Evolutionary conservation across 305 asterid species (phyloP).

Genomic region (Fraxinus dipetala): DNA sequence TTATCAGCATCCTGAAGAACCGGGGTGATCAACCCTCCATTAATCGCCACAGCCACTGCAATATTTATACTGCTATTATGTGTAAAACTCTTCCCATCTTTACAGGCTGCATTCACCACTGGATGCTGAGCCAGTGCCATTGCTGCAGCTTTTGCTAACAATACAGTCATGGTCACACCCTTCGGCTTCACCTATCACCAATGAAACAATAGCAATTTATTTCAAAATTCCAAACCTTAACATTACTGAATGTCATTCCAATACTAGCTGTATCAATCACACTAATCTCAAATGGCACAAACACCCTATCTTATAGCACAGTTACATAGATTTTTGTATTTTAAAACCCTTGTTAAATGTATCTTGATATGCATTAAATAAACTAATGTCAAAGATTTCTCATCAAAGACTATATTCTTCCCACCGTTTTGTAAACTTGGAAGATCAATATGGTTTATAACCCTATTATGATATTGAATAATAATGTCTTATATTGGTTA

Average conservation of each 20-base stretch:
- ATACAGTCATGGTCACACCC: conserved; percentile 94
- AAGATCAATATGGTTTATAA: background rate
- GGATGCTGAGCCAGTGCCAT: conserved; percentile 94
- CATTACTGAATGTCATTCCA: background rate
- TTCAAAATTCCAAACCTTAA: background rate
- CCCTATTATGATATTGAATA: background rate
- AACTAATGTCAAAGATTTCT: background rate
- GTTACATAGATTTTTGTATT: background rate
- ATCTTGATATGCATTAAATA: background rate
- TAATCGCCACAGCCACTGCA: conserved; percentile 93
- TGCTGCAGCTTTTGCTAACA: conserved; percentile 92
- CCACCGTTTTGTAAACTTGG: background rate
- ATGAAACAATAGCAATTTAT: background rate
- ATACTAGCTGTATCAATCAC: background rate
- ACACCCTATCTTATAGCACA: background rate
- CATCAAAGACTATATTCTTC: background rate
- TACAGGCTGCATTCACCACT: conserved; percentile 86
- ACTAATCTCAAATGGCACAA: background rate
- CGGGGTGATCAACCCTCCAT: conserved; percentile 92
- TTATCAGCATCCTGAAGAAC: conserved; percentile 97
- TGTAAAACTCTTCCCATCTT: conserved; percentile 88
- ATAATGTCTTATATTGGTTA: background rate
- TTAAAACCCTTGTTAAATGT: background rate
- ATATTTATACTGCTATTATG: conserved; percentile 73
- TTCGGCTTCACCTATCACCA: conserved; percentile 53